A percentile compares a stretch with the other conserved stretches of the same genome.
phyloP scores from a whole-genome alignment of 768 basidiomycete species.

The Gloeopeniophorella convolvens region DNA sequence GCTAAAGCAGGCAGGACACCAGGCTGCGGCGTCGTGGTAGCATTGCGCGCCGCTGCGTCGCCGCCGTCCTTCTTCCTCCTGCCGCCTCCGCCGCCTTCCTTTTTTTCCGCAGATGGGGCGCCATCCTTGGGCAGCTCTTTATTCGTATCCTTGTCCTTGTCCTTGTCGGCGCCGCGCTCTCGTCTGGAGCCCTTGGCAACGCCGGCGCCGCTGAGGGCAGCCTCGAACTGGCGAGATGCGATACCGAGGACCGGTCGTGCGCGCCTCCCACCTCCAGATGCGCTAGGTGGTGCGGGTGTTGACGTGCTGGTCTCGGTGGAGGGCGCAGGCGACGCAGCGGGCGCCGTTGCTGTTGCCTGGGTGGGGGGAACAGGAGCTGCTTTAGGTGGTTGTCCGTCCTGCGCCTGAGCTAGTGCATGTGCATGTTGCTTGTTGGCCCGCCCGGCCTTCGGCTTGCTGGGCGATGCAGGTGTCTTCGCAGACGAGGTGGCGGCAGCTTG shows the following conservation, averaged over 20 bases:
- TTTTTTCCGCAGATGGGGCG: constrained; percentile 5
- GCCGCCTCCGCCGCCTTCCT: constrained; percentile 7
- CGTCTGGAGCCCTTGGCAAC: constrained; percentile 33
- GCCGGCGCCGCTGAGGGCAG: constrained; percentile 60
- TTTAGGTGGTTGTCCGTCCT: constrained; percentile 4
- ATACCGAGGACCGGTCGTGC: constrained; percentile 54
- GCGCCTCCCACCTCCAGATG: constrained; percentile 27
- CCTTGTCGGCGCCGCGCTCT: constrained; percentile 23
- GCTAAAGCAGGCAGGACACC: constrained; percentile 19
- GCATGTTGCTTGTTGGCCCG: constrained; percentile 9
- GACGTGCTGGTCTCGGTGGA: constrained; percentile 7
- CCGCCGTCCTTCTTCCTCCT: constrained; percentile 5
- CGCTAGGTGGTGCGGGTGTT: constrained; percentile 9
- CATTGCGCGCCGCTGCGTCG: background rate
- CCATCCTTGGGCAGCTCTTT: constrained; percentile 21
- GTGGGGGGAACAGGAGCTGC: background rate
- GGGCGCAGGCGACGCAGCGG: background rate
- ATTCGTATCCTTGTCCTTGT: constrained; percentile 30
- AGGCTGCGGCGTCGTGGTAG: background rate
- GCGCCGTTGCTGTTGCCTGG: background rate
- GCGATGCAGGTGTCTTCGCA: constrained; percentile 1
- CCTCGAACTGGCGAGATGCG: constrained; percentile 64
- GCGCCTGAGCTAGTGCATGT: constrained; percentile 2
- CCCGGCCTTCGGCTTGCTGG: constrained; percentile 8
- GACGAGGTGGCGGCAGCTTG: background rate